Percentiles rank a stretch among this genome's conserved stretches.
phyloP scores from a whole-genome alignment of 2,329 filamentous ascomycete genomes.

The Fusarium sp. region DNA sequence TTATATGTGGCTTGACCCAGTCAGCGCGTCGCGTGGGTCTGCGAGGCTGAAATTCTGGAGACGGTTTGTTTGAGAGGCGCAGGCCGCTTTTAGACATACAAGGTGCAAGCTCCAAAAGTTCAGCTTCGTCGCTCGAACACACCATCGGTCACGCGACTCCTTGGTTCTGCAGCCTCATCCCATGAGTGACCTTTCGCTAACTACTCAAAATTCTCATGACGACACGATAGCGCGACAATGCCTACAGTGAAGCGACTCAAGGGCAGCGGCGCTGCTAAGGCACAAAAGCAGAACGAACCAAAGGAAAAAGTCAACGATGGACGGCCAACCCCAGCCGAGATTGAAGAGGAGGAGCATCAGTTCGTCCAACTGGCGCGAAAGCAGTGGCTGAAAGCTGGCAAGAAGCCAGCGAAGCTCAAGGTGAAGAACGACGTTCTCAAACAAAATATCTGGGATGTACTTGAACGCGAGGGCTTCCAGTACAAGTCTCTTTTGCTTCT shows the following conservation, averaged over 20 bases:
- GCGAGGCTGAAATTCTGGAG: constrained; percentile 51
- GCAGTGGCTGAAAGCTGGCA: constrained; percentile 79
- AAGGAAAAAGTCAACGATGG: constrained; percentile 53
- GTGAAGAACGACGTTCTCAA: constrained; percentile 88
- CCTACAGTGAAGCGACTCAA: constrained; percentile 68
- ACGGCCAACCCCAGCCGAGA: constrained; percentile 67
- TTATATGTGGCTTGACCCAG: constrained; percentile 26
- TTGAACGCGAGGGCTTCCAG: constrained; percentile 83
- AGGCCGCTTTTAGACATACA: constrained; percentile 26
- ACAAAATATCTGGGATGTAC: constrained; percentile 84
- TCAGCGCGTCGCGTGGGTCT: constrained; percentile 39
- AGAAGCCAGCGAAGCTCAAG: constrained; percentile 70
- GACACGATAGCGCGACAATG: constrained; percentile 52
- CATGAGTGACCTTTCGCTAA: constrained; percentile 9
- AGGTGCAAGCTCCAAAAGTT: constrained; percentile 25
- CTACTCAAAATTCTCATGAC: constrained; percentile 31
- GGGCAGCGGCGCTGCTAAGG: constrained; percentile 58
- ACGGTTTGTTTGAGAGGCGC: constrained; percentile 32
- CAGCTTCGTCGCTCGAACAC: constrained; percentile 9
- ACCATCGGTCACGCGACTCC: constrained; percentile 19
- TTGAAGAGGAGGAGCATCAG: constrained; percentile 75
- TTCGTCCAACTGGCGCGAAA: constrained; percentile 83
- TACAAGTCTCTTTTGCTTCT: constrained; percentile 81
- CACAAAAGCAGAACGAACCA: constrained; percentile 47
- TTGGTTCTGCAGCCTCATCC: constrained; percentile 9